phyloP scores from a whole-genome alignment of 2,329 filamentous ascomycete genomes.

The Teratosphaeria pseudoeucalypti region DNA sequence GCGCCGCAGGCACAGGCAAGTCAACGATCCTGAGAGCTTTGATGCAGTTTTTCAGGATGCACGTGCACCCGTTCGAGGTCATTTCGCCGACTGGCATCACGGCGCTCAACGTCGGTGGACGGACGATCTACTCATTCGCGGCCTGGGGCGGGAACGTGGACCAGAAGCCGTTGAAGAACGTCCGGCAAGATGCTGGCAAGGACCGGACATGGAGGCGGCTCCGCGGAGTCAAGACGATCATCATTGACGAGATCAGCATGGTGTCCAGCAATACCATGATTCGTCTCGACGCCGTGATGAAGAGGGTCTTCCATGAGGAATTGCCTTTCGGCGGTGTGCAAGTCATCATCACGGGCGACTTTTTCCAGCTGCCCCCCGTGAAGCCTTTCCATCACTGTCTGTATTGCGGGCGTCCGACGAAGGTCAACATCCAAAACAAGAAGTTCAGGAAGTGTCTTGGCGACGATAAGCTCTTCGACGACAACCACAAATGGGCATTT shows the following conservation, averaged over 20 bases:
- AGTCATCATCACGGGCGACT: constrained; percentile 1
- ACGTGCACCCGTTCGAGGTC: constrained; percentile 36
- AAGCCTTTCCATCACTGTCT: constrained; percentile 44
- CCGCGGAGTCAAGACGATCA: constrained; percentile 39
- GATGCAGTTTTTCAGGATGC: constrained; percentile 27
- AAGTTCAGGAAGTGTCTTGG: constrained; percentile 18
- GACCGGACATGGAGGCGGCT: constrained; percentile 11
- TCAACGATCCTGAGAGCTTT: constrained; percentile 45
- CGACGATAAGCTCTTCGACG: constrained; percentile 21
- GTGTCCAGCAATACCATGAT: constrained; percentile 46
- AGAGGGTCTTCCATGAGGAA: neutral
- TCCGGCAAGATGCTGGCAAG: neutral
- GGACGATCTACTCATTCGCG: constrained; percentile 48
- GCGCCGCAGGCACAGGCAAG: constrained; percentile 52
- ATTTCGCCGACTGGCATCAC: constrained; percentile 52
- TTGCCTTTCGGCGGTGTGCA: constrained; percentile 1
- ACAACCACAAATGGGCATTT: constrained; percentile 51
- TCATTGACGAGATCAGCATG: constrained; percentile 59
- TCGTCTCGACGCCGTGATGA: constrained; percentile 31
- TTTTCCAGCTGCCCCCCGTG: constrained; percentile 1
- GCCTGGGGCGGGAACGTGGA: constrained; percentile 44
- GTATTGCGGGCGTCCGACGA: constrained; percentile 4
- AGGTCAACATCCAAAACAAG: neutral
- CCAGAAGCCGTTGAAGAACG: constrained; percentile 29
- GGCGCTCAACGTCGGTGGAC: constrained; percentile 46